These are phyloP conservation scores for Murraya koenigii DNA, from an alignment of 345 rosid species.

Conservation along the genomic window DNA sequence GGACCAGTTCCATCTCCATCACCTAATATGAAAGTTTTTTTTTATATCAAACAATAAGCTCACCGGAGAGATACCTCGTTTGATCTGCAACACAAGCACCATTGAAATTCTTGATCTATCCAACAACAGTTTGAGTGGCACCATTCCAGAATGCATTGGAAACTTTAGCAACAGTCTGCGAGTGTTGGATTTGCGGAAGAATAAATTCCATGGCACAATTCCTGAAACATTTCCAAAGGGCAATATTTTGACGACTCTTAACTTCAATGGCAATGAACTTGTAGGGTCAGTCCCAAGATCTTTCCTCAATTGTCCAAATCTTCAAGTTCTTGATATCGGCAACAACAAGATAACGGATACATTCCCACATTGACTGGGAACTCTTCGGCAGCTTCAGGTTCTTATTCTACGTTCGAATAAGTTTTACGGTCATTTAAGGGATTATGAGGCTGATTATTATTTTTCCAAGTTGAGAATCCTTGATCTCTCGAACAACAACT, in stretches of 20 bases:
- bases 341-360: slow-evolving; percentile 18
- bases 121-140: slow-evolving; percentile 27
- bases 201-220: slow-evolving; percentile 21
- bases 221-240: background rate
- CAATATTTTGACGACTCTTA: background rate
- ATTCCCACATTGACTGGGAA: slow-evolving; percentile 21
- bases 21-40: background rate
- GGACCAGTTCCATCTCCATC: background rate
- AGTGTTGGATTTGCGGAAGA: background rate
- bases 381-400: background rate
- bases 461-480: background rate
- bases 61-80: slow-evolving; percentile 9
- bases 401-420: slow-evolving; percentile 2
- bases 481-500: slow-evolving; percentile 9
- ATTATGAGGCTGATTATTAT: background rate
- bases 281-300: slow-evolving; percentile 15
- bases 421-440: background rate
- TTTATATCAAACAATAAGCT: slow-evolving; percentile 8
- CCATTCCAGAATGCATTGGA: slow-evolving; percentile 16
- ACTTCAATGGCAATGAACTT: slow-evolving; percentile 16
- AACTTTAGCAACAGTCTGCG: background rate
- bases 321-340: slow-evolving; percentile 12
- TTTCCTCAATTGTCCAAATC: slow-evolving; percentile 14
- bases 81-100: slow-evolving; percentile 5
- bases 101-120: background rate